Percentiles rank a stretch among this genome's conserved stretches.
Evolutionary conservation across 2,329 filamentous ascomycete species (phyloP).

Genomic region (Gremmenia infestans): DNA sequence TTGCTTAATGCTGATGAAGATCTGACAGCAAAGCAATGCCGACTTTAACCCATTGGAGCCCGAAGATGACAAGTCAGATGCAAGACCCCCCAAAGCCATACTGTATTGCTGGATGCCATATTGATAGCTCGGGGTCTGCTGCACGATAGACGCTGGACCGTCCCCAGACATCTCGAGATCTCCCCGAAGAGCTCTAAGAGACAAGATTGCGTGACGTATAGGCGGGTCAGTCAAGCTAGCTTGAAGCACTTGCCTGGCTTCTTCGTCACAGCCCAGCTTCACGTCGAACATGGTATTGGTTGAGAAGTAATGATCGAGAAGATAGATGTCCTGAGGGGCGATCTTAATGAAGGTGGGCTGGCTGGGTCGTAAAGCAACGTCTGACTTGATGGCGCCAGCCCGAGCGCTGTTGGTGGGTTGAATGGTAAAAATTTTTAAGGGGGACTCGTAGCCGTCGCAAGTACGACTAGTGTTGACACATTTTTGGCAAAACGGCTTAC

Average conservation of each 20-base stretch:
- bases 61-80: slow-evolving; percentile 35
- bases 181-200: slow-evolving; percentile 37
- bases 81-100: slow-evolving; percentile 37
- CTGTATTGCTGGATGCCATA: slow-evolving; percentile 40
- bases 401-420: slow-evolving; percentile 19
- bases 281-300: slow-evolving; percentile 39
- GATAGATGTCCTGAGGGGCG: slow-evolving; percentile 29
- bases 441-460: slow-evolving; percentile 40
- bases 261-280: slow-evolving; percentile 34
- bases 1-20: slow-evolving; percentile 45
- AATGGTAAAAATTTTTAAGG: slow-evolving; percentile 31
- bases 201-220: slow-evolving; percentile 37
- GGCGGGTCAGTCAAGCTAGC: slow-evolving; percentile 34
- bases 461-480: slow-evolving; percentile 36
- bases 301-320: slow-evolving; percentile 38
- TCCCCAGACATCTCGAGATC: slow-evolving; percentile 35
- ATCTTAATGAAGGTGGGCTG: slow-evolving; percentile 22
- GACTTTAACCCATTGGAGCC: slow-evolving; percentile 32
- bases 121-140: slow-evolving; percentile 30
- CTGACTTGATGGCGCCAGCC: slow-evolving; percentile 19
- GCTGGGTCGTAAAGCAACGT: slow-evolving; percentile 15
- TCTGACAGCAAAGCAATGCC: slow-evolving; percentile 42
- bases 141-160: slow-evolving; percentile 20
- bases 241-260: slow-evolving; percentile 38
- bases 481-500: slow-evolving; percentile 24